A percentile compares a stretch with the other conserved stretches of the same genome.
These are phyloP conservation scores for Candida sojae DNA, from an alignment of 1,139 yeast genomes.

Conservation along the genomic window DNA sequence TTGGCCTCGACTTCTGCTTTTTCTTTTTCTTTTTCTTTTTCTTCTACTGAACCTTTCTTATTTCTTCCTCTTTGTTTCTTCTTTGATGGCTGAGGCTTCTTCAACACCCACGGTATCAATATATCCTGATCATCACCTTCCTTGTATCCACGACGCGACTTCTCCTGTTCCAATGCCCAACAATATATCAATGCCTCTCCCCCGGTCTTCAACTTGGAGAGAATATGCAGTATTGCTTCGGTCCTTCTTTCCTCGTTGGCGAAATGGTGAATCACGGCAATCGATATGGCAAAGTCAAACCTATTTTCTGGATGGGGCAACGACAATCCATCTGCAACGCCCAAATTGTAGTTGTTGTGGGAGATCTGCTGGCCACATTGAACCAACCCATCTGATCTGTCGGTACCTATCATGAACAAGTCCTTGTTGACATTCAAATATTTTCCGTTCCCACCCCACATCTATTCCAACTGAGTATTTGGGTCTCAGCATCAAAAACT, in stretches of 20 bases:
- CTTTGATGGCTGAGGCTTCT: conserved; percentile 38
- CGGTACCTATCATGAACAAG: conserved; percentile 77
- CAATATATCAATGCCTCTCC: conserved; percentile 84
- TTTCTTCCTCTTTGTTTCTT: conserved; percentile 14
- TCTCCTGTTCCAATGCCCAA: conserved; percentile 95
- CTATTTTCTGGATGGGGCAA: conserved; percentile 62
- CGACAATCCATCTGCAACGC: conserved; percentile 74
- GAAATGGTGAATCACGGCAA: conserved; percentile 96
- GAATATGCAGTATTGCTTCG: conserved; percentile 68
- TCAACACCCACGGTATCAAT: conserved; percentile 91
- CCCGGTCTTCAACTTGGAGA: conserved; percentile 55
- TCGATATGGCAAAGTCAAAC: conserved; percentile 90
- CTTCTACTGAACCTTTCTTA: background rate
- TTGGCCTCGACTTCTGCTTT: conserved; percentile 8
- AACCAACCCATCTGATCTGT: conserved; percentile 76
- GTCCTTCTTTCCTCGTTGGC: conserved; percentile 79
- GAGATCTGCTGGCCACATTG: conserved; percentile 63
- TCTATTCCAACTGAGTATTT: conserved; percentile 54
- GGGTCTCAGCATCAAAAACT: conserved; percentile 48
- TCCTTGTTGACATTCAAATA: conserved; percentile 72
- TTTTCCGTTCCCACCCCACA: conserved; percentile 97
- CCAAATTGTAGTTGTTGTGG: conserved; percentile 35
- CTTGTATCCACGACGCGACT: conserved; percentile 82
- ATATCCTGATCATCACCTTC: conserved; percentile 93
- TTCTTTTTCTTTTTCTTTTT: too few relatives aligned